Conservation (phyloP, 768 basidiomycete species). For the Megacollybia marginata region DNA sequence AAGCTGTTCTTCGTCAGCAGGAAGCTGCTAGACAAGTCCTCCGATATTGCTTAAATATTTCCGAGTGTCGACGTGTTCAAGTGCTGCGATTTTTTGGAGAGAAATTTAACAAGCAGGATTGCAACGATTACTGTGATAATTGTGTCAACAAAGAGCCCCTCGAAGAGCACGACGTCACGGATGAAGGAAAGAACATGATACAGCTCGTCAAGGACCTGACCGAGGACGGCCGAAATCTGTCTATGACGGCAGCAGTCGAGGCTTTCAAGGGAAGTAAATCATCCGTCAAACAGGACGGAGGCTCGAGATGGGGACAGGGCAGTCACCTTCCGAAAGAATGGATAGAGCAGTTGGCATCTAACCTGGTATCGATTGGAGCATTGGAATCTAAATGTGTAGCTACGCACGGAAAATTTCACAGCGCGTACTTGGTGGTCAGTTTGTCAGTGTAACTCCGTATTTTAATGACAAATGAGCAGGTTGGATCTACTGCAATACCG, state of each 20-base stretch:
- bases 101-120: conserved; percentile 59
- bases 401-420: not conserved
- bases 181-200: conserved; percentile 47
- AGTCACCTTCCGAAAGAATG: conserved; percentile 42
- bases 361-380: conserved; percentile 21
- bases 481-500: not conserved
- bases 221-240: conserved; percentile 37
- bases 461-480: not conserved
- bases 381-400: not conserved
- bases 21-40: conserved; percentile 61
- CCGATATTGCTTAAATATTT: conserved; percentile 73
- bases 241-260: conserved; percentile 49
- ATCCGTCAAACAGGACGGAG: conserved; percentile 37
- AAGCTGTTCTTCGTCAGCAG: conserved; percentile 61
- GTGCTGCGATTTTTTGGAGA: conserved; percentile 92
- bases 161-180: conserved; percentile 50
- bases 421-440: not conserved
- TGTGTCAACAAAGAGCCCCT: conserved; percentile 49
- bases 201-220: conserved; percentile 41
- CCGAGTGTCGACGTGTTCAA: conserved; percentile 81
- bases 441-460: not conserved
- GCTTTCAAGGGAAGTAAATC: conserved; percentile 55
- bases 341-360: conserved; percentile 58
- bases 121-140: conserved; percentile 75
- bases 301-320: conserved; percentile 48